These are phyloP conservation scores for Climacium dendroides DNA, from an alignment of 225 moss, liverwort and hornwort genomes.

Conservation along the genomic window DNA sequence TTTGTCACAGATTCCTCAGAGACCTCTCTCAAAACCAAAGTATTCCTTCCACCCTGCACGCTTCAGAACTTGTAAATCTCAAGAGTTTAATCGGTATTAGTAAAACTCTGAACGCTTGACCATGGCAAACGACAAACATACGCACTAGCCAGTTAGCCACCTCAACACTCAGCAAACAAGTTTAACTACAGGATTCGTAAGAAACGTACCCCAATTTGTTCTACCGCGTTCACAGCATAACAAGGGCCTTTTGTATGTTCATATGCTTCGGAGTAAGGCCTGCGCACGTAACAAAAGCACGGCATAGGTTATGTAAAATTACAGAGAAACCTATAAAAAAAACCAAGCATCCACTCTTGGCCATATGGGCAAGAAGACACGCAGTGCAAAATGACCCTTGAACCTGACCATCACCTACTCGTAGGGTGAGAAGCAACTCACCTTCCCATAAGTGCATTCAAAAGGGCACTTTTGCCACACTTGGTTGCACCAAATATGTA, in stretches of 20 bases:
- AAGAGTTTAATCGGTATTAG: background rate
- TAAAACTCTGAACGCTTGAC: background rate
- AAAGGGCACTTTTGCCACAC: conserved; percentile 73
- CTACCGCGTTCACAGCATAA: conserved; percentile 71
- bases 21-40: conserved; percentile 69
- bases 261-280: conserved; percentile 66
- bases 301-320: background rate
- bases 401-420: background rate
- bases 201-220: conserved; percentile 71
- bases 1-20: conserved; percentile 62
- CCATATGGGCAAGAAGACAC: background rate
- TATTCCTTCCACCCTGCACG: conserved; percentile 66
- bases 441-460: conserved; percentile 87
- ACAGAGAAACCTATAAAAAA: background rate
- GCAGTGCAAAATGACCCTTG: background rate
- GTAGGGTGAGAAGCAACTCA: conserved; percentile 3
- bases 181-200: background rate
- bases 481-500: conserved; percentile 84
- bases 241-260: conserved; percentile 53
- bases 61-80: background rate
- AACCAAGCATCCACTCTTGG: background rate
- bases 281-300: background rate
- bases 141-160: background rate
- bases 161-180: background rate
- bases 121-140: background rate